Base-by-base conservation (phyloP, 2,329 filamentous ascomycete genomes). In the Phialophora verrucosa region DNA sequence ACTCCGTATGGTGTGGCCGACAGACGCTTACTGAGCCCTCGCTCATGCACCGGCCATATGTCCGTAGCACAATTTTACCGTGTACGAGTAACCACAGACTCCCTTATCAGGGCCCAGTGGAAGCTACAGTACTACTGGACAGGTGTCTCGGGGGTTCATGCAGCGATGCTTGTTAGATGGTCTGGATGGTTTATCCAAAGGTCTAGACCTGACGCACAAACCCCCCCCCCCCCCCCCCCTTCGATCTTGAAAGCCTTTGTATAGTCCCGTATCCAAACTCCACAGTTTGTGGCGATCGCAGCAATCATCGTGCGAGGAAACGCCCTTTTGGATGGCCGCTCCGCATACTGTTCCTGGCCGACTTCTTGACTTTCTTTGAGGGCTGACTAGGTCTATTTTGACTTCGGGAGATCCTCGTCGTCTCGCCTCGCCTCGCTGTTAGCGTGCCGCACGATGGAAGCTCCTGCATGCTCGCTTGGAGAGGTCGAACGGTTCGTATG, bases 401-500 rank as follows among this genome's bases (percentile, higher is more conserved):
- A 54, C 51, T 54, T 54, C 25, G 51, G 25, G n/a, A n/a, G 20
- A 32, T 54, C 51, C 29, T 54, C 29, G 51, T 31, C 8, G 7
- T 31, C 20, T 32, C 14, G 51, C 51, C 51, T 54, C 51, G 51
- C 51, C 29, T 54, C 51, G 51, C 51, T 54, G 11, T 31, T 54
- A 54, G 51, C n/a, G 14, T n/a, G 51, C 51, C 51, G 27, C 51
- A 54, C 23, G 7, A 54, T 20, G 29, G 49, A 54, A 54, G 20
- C 51, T 54, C 57, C 57, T 59, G 57, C 57, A 59, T 59, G 23
- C 57, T 59, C 57, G 57, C 57, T 59, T 59, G 31, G 27, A 32
- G 25, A 29, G 42, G 6, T 25, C 57, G 7, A 23, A 23, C n/a
- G 44, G 57, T 35, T 35, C 25, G 38, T 4, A 17, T 32, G 29